These are phyloP conservation scores for Madurella fahalii DNA, from an alignment of 2,329 filamentous ascomycete species.

Conservation along the genomic window DNA sequence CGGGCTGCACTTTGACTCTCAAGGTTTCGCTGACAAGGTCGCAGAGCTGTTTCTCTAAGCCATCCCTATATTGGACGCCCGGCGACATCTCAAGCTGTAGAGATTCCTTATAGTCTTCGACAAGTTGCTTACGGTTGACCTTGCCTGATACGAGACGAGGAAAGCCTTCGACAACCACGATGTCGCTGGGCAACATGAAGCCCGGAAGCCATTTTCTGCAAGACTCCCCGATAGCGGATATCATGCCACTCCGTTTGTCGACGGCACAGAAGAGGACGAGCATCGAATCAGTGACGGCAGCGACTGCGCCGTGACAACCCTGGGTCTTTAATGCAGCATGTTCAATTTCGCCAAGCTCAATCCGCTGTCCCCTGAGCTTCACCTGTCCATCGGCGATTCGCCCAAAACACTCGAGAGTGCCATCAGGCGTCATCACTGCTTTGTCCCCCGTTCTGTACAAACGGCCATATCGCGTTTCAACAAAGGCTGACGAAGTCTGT, in stretches of 20 bases:
- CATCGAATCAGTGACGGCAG: conserved; percentile 61
- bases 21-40: conserved; percentile 29
- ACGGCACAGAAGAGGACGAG: conserved; percentile 72
- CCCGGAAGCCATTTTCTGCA: conserved; percentile 73
- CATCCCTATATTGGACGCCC: conserved; percentile 23
- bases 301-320: conserved; percentile 62
- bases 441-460: conserved; percentile 86
- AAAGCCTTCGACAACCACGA: conserved; percentile 60
- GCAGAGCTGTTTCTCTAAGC: conserved; percentile 35
- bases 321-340: conserved; percentile 59
- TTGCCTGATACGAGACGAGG: conserved; percentile 81
- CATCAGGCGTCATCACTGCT: conserved; percentile 62
- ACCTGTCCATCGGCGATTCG: conserved; percentile 77
- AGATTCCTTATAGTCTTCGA: conserved; percentile 45
- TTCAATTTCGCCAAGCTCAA: conserved; percentile 77
- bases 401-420: conserved; percentile 77
- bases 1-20: conserved; percentile 25
- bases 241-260: conserved; percentile 33
- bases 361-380: conserved; percentile 78
- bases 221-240: conserved; percentile 46
- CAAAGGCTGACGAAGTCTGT: conserved; percentile 68
- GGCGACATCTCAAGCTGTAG: background rate
- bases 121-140: conserved; percentile 64
- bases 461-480: conserved; percentile 62
- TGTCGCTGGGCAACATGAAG: conserved; percentile 78